A percentile compares a stretch with the other conserved stretches of the same genome.
Conservation (phyloP, 106 monocot genomes). For the Hemerocallis citrina region DNA sequence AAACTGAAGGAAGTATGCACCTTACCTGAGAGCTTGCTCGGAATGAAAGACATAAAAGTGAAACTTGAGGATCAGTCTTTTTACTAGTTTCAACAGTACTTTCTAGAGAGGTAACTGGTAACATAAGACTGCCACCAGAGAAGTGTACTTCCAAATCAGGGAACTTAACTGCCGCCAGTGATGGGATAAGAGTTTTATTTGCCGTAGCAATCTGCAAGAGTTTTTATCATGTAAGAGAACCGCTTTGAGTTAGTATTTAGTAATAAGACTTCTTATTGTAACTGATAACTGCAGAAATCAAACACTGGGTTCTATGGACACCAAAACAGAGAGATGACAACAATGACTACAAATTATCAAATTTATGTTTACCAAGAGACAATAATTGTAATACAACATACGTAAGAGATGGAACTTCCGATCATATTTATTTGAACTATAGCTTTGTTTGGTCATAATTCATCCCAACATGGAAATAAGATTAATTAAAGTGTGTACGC, state of each 20-base stretch:
- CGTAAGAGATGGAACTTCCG: not conserved
- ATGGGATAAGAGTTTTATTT: constrained; percentile 75
- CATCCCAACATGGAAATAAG: no score
- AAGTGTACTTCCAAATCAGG: constrained; percentile 61
- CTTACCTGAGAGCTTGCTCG: constrained; percentile 92
- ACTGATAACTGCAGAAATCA: not conserved
- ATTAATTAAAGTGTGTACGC: no score
- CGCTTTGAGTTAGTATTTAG: not conserved
- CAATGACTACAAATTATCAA: not conserved
- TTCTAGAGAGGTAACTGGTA: constrained; percentile 35
- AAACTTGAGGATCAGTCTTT: constrained; percentile 20
- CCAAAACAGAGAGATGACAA: not conserved
- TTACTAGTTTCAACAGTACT: constrained; percentile 10
- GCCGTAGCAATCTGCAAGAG: constrained; percentile 70
- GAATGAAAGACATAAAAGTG: constrained; percentile 82
- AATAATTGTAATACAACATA: no score
- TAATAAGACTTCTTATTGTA: not conserved
- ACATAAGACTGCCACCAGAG: constrained; percentile 38
- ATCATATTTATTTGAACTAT: not conserved
- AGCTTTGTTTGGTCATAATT: no score
- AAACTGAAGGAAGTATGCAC: no score
- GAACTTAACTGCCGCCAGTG: constrained; percentile 52
- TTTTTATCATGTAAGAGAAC: constrained; percentile 7
- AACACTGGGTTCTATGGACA: not conserved
- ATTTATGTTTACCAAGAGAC: not conserved